Conservation (phyloP, 345 rosid species). For the Erucastrum elatum region DNA sequence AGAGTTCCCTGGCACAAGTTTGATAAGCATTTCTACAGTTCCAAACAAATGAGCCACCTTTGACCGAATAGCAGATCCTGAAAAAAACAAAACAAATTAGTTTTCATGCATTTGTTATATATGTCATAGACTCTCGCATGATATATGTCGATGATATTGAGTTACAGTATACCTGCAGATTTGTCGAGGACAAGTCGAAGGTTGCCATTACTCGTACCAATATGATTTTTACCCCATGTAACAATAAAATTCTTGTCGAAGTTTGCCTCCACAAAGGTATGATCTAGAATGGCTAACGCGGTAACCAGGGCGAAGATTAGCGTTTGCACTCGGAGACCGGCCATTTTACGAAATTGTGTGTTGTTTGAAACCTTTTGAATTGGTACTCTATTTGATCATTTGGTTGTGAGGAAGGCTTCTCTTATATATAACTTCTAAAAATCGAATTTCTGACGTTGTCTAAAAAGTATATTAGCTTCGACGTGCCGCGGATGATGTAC, state of each 20-base stretch:
- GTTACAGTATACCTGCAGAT: conserved; percentile 47
- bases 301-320: conserved; percentile 38
- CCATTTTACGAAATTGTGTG: conserved; percentile 44
- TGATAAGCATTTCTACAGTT: conserved; percentile 76
- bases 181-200: conserved; percentile 63
- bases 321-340: conserved; percentile 22
- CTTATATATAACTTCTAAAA: conserved; percentile 14
- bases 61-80: conserved; percentile 60
- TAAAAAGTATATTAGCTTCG: background rate
- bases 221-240: conserved; percentile 59
- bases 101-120: background rate
- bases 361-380: conserved; percentile 14
- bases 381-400: background rate
- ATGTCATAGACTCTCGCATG: background rate
- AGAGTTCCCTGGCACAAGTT: conserved; percentile 78
- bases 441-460: conserved; percentile 4
- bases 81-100: background rate
- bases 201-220: conserved; percentile 43
- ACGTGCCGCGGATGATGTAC: conserved; percentile 33
- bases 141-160: background rate
- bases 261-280: conserved; percentile 44
- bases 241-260: conserved; percentile 56
- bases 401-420: background rate
- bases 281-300: conserved; percentile 41
- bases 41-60: conserved; percentile 67